phyloP scores from a whole-genome alignment of 495 filamentous ascomycete genomes.

The Aspergillus baeticus region DNA sequence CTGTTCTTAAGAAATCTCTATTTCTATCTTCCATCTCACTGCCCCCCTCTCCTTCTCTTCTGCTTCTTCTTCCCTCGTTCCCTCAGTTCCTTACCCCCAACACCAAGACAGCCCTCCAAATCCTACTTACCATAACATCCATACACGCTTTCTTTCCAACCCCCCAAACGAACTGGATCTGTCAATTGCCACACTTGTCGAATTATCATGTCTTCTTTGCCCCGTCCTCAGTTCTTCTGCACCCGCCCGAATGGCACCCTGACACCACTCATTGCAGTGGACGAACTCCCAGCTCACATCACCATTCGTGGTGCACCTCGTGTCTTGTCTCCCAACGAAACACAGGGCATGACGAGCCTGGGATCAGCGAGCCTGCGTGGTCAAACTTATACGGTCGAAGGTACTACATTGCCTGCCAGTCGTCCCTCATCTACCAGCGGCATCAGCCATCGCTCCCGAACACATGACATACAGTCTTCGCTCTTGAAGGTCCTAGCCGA shows the following conservation, averaged over 20 bases:
- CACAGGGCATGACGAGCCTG: slow-evolving; percentile 46
- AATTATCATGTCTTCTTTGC: slow-evolving; percentile 24
- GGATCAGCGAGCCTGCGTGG: slow-evolving; percentile 31
- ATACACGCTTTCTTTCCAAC: not conserved
- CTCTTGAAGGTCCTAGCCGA: slow-evolving; percentile 26
- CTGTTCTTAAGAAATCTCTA: not conserved
- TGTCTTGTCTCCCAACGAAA: slow-evolving; percentile 32
- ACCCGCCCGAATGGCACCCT: slow-evolving; percentile 55
- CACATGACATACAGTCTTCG: slow-evolving; percentile 21
- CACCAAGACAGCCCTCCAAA: slow-evolving; percentile 1
- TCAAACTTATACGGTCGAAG: slow-evolving; percentile 37
- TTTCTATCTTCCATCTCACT: not conserved
- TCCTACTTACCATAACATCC: not conserved
- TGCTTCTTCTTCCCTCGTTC: not conserved
- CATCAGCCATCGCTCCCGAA: slow-evolving; percentile 16
- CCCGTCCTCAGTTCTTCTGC: slow-evolving; percentile 51
- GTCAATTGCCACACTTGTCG: not conserved
- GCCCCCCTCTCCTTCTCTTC: slow-evolving; percentile 11
- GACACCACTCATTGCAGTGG: slow-evolving; percentile 63
- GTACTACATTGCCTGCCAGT: slow-evolving; percentile 18
- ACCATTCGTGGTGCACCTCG: slow-evolving; percentile 36
- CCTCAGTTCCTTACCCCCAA: slow-evolving; percentile 7
- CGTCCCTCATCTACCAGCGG: slow-evolving; percentile 4
- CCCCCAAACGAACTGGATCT: not conserved
- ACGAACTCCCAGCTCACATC: slow-evolving; percentile 54